Base-by-base conservation (phyloP, 2,329 filamentous ascomycete genomes). In the Trichoderma harzianum region DNA sequence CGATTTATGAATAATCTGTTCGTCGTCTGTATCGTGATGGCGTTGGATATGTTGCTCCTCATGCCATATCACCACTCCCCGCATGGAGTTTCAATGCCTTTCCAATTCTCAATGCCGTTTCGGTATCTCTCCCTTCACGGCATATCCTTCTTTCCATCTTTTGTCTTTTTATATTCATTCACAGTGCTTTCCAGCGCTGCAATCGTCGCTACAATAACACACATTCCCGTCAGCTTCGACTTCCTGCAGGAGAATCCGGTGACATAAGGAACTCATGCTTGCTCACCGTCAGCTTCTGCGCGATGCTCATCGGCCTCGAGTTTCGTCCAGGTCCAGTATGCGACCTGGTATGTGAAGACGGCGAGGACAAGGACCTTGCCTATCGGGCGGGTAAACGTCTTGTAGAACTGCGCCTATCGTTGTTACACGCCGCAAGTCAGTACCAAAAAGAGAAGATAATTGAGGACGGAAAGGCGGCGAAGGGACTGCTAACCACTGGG, bases 321-420 rank as follows among this genome's bases (percentile, higher is more conserved):
- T 81, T 91, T 93, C 47, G 88, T 79, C 93, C 93, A 96, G 16
- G 83, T 83, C 84, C 89, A 93, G 82, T 95, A 95, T 16, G 87
- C 81, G n/a, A 92, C 77, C 81, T 96, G 93, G 80, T 95, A 96
- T 2, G 91, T 92, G 78, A 93, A 90, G 70, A 94, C 87, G 69
- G 93, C 92, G 78, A 92, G 86, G 47, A 95, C 85, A 75, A 93
- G 88, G 69, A 90, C 90, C 82, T 94, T 95, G 68, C 89, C 86
- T 60, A 95, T 85, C 3, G 93, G 92, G 2, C 91, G 86, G 51
- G 90, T 89, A 78, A 94, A 94, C 16, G 89, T 89, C 78, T 89
- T 91, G 84, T 94, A 95, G 83, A 95, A 95, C 61, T 86, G 84
- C 64, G 88, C 82, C 88, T 92, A 3, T 24, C 14, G 10, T 21